A percentile compares a stretch with the other conserved stretches of the same genome.
Evolutionary conservation across 164 flowering plant species (phyloP).

Genomic region (Umbellularia californica): DNA sequence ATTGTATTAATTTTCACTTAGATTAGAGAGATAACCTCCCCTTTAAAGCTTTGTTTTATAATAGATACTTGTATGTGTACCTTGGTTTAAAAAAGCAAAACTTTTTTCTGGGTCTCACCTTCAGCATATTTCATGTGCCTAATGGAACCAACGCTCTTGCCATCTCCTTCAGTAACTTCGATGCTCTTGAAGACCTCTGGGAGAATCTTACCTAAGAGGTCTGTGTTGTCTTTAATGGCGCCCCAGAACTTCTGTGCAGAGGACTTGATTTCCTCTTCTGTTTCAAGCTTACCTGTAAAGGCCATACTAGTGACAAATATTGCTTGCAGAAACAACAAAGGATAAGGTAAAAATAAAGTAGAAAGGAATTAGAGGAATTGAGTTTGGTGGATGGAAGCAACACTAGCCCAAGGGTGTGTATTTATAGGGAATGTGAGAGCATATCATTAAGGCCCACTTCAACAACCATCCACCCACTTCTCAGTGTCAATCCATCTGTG

Average conservation of each 20-base stretch:
- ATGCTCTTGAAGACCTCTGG: conserved; percentile 65
- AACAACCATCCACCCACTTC: neutral
- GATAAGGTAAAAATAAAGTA: neutral
- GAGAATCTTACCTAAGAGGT: conserved; percentile 57
- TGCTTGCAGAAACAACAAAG: neutral
- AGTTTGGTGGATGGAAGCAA: neutral
- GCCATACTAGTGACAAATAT: no score
- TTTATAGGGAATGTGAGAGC: neutral
- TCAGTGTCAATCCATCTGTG: no score
- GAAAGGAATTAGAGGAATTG: neutral
- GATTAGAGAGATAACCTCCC: no score
- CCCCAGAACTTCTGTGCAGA: conserved; percentile 52
- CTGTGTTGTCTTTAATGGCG: conserved; percentile 43
- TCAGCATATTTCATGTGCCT: conserved; percentile 45
- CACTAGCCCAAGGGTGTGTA: neutral
- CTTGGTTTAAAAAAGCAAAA: no score
- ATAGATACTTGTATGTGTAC: no score
- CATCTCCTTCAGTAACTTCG: conserved; percentile 76
- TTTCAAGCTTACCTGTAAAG: conserved; percentile 41
- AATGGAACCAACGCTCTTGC: conserved; percentile 54
- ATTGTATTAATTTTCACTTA: no score
- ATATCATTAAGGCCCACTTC: neutral
- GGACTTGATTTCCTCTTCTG: conserved; percentile 59
- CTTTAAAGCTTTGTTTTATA: no score
- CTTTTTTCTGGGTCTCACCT: conserved; percentile 32